Percentiles rank a stretch among this genome's conserved stretches.
Conservation (phyloP, 2,329 filamentous ascomycete genomes). For the Zymoseptoria tritici region DNA sequence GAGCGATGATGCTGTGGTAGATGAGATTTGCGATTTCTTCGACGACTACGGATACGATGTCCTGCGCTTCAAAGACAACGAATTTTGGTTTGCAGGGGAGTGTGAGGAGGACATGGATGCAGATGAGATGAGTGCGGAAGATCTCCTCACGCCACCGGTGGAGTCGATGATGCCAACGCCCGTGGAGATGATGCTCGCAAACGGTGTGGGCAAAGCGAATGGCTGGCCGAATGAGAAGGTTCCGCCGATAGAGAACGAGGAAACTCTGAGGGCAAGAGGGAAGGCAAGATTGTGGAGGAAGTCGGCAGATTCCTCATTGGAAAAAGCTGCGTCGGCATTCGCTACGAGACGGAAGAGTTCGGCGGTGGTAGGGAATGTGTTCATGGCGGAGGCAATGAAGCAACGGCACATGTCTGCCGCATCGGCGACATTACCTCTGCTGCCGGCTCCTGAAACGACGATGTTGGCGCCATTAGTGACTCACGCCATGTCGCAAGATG, state of each 20-base stretch:
- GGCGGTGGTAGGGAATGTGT: background rate
- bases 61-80: conserved; percentile 20
- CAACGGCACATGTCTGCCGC: background rate
- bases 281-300: conserved; percentile 22
- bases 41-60: conserved; percentile 32
- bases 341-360: conserved; percentile 3
- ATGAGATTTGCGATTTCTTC: conserved; percentile 38
- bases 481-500: background rate
- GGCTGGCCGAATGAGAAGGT: background rate
- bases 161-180: conserved; percentile 14
- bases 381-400: background rate
- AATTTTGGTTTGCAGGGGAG: conserved; percentile 1
- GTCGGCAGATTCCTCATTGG: conserved; percentile 8
- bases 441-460: conserved; percentile 16
- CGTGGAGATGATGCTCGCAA: conserved; percentile 20
- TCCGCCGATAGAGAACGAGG: conserved; percentile 21
- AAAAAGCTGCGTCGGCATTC: background rate
- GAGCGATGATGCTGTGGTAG: conserved; percentile 31
- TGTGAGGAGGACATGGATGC: background rate
- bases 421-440: conserved; percentile 4
- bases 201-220: conserved; percentile 17
- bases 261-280: conserved; percentile 22
- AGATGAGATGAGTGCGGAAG: conserved; percentile 10
- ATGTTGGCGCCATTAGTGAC: conserved; percentile 8
- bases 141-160: conserved; percentile 21